Evolutionary conservation across 2,329 filamentous ascomycete genomes (phyloP).

Genomic region (Parasarocladium wereldwijsianum): DNA sequence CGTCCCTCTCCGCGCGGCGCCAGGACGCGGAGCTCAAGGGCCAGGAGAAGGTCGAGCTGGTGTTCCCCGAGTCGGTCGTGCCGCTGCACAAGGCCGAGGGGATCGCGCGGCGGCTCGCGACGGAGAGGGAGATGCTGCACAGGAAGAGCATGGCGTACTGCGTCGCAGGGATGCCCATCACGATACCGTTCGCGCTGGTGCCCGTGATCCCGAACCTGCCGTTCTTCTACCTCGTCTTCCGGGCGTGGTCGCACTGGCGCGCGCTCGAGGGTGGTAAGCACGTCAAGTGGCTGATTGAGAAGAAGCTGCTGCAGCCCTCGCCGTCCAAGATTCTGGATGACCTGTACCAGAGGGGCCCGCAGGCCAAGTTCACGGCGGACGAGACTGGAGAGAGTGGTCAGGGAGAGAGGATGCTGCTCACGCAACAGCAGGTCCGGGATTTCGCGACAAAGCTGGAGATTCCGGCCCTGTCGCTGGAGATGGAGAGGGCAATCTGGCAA

Average conservation of each 20-base stretch:
- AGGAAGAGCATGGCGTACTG: slow-evolving; percentile 66
- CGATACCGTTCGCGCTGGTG: slow-evolving; percentile 66
- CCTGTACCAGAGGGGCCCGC: slow-evolving; percentile 41
- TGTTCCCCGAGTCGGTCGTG: slow-evolving; percentile 63
- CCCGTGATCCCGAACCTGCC: slow-evolving; percentile 90
- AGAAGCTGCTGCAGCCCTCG: slow-evolving; percentile 51
- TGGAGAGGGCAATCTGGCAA: slow-evolving; percentile 65
- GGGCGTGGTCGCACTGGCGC: slow-evolving; percentile 84
- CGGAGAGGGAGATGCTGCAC: slow-evolving; percentile 69
- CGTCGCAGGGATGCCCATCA: slow-evolving; percentile 67
- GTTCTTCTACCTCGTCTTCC: slow-evolving; percentile 90
- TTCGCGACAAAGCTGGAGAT: slow-evolving; percentile 49
- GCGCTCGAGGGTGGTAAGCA: slow-evolving; percentile 76
- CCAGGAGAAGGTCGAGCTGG: slow-evolving; percentile 52
- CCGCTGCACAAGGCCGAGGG: slow-evolving; percentile 44
- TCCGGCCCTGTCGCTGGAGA: slow-evolving; percentile 55
- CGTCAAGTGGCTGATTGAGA: slow-evolving; percentile 64
- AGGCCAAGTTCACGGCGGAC: slow-evolving; percentile 7
- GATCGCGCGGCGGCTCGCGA: slow-evolving; percentile 57
- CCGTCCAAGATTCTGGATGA: slow-evolving; percentile 59
- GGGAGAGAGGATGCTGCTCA: slow-evolving; percentile 26
- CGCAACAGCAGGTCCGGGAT: slow-evolving; percentile 36
- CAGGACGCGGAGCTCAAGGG: slow-evolving; percentile 48
- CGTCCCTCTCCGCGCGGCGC: slow-evolving; percentile 56
- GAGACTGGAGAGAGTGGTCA: slow-evolving; percentile 10